A percentile compares a stretch with the other conserved stretches of the same genome.
phyloP scores from a whole-genome alignment of 2,329 filamentous ascomycete genomes.

The Microdochium trichocladiopsis region DNA sequence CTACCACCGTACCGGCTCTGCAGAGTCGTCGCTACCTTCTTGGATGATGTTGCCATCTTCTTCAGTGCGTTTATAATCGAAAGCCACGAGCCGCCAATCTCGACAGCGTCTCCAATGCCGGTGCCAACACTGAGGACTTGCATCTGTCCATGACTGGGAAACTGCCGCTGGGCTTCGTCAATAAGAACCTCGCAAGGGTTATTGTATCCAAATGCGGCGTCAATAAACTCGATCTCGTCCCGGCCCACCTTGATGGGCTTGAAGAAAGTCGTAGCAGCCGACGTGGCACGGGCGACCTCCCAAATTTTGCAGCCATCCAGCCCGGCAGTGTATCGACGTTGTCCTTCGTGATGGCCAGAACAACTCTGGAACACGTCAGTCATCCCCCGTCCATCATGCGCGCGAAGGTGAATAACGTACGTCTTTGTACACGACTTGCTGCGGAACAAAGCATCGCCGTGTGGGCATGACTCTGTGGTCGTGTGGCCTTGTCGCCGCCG shows the following conservation, averaged over 20 bases:
- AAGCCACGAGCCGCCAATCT: slow-evolving; percentile 6
- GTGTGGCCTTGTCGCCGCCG: slow-evolving; percentile 1
- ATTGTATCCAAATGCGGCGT: slow-evolving; percentile 22
- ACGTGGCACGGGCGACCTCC: slow-evolving; percentile 20
- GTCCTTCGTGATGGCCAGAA: slow-evolving; percentile 19
- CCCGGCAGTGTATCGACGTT: slow-evolving; percentile 11
- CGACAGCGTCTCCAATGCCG: slow-evolving; percentile 11
- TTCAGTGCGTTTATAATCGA: slow-evolving; percentile 12
- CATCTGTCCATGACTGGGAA: slow-evolving; percentile 6
- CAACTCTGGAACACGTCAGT: slow-evolving; percentile 9
- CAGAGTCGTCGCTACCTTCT: slow-evolving; percentile 9
- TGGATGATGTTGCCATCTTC: slow-evolving; percentile 11
- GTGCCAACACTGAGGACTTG: slow-evolving; percentile 18
- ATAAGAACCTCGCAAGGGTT: slow-evolving; percentile 22
- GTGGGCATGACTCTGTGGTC: slow-evolving; percentile 9
- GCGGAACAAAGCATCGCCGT: slow-evolving; percentile 13
- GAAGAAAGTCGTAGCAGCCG: slow-evolving; percentile 20
- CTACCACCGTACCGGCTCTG: slow-evolving; percentile 7
- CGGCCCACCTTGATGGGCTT: slow-evolving; percentile 17
- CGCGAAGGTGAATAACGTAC: slow-evolving; percentile 7
- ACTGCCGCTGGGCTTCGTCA: slow-evolving; percentile 15
- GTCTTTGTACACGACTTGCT: slow-evolving; percentile 13
- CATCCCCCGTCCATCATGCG: not conserved
- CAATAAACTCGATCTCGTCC: slow-evolving; percentile 17
- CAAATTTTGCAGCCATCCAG: slow-evolving; percentile 17